A percentile compares a stretch with the other conserved stretches of the same genome.
Conservation (phyloP, 345 rosid species). For the Lepidium sativum region DNA sequence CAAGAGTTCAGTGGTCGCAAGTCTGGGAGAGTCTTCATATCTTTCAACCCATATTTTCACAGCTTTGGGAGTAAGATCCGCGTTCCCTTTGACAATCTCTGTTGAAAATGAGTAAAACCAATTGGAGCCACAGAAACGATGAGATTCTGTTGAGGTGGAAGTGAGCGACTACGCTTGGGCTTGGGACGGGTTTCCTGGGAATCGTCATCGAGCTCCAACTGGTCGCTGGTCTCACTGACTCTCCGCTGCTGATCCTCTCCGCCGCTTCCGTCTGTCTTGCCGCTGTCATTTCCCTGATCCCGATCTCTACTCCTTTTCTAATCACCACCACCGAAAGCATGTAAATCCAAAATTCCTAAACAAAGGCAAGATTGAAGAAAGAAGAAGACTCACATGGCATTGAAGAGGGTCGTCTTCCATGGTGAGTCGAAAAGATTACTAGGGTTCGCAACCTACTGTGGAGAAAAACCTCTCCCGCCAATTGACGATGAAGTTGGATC, state of each 20-base stretch:
- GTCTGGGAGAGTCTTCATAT: constrained; percentile 65
- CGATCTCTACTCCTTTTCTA: constrained; percentile 57
- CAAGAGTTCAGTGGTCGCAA: constrained; percentile 72
- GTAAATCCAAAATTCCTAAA: background rate
- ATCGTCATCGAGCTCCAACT: constrained; percentile 40
- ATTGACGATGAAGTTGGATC: background rate
- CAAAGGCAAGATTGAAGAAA: background rate
- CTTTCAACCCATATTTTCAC: constrained; percentile 81
- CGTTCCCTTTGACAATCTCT: constrained; percentile 78
- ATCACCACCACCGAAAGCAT: background rate
- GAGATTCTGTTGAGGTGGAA: constrained; percentile 40
- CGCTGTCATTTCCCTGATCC: constrained; percentile 12
- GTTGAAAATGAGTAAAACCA: constrained; percentile 16
- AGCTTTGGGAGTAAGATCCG: constrained; percentile 49
- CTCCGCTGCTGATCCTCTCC: constrained; percentile 37
- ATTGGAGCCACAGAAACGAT: constrained; percentile 24
- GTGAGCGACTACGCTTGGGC: constrained; percentile 56
- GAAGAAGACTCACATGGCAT: constrained; percentile 37
- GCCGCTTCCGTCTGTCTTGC: constrained; percentile 18
- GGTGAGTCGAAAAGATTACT: background rate
- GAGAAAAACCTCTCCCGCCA: constrained; percentile 5
- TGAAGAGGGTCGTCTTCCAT: constrained; percentile 56
- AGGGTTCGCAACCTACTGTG: background rate
- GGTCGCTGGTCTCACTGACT: constrained; percentile 46
- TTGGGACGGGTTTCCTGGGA: constrained; percentile 59